Evolutionary conservation across 192 early-diverging fungal genomes (phyloP), one percentile per base, ranked within the genome.

Genomic region (Coemansia sp.): DNA sequence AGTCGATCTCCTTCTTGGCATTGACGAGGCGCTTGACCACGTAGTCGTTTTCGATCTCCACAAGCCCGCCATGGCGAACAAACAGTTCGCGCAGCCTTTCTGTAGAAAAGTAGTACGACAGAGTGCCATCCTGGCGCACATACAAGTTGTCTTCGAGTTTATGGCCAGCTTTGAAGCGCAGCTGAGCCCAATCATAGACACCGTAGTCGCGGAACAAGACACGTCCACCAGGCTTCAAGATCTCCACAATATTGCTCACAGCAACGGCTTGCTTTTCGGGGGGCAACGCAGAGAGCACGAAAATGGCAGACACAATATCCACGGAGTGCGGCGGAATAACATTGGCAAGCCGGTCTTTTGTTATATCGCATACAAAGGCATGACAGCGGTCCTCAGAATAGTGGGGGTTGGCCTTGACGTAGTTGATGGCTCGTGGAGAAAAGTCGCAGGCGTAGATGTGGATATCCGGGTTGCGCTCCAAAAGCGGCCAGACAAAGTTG

Each of bases 341-440:
- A 14, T 87, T 83, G 0, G 84, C 83, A 27, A 95, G 88, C 17
- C 84, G 74, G 46, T 86, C 78, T 36, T 88, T 87, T 4, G 94
- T 92, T 49, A 99, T 86, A 76, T 99, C 95, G 85, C 92, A 99
- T 0, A 99, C 96, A 86, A 99, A 97, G 0, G 94, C 96, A 40
- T 86, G 86, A 63, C 91, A 92, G 35, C 89, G 76, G 4, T 60
- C 73, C 32, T 88, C 72, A 54, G 93, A 83, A 71, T 97, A 99
- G 45, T 71, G 72, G 12, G 83, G 78, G 59, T 89, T 89, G 12
- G 86, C 87, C 72, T 95, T 91, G n/a, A 99, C 97, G 27, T 98
- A 90, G 7, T 93, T 89, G 0, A 99, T 91, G 0, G 98, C 98
- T 3, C 91, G 91, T 0, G 86, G 79, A 2, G 95, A 93, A 74